A percentile compares a stretch with the other conserved stretches of the same genome.
These are phyloP conservation scores for Ophiostoma montium DNA, from an alignment of 2,329 filamentous ascomycete species.

Conservation along the genomic window DNA sequence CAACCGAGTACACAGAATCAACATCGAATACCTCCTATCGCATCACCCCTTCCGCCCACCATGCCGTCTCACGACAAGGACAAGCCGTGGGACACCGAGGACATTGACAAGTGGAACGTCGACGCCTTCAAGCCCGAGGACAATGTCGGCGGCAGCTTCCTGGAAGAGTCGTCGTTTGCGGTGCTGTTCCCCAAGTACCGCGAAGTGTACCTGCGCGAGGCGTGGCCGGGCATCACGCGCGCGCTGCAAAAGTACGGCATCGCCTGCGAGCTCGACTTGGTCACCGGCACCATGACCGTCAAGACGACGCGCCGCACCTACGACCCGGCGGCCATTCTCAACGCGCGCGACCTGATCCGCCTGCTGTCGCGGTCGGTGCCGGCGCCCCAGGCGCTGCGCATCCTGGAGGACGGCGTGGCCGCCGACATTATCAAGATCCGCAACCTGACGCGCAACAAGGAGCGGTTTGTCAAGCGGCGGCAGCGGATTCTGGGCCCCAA, in stretches of 20 bases:
- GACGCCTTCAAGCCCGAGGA: slow-evolving; percentile 76
- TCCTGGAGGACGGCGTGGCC: slow-evolving; percentile 65
- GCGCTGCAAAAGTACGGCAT: slow-evolving; percentile 78
- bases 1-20: neutral
- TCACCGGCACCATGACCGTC: slow-evolving; percentile 93
- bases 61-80: slow-evolving; percentile 87
- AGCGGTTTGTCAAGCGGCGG: slow-evolving; percentile 85
- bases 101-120: slow-evolving; percentile 94
- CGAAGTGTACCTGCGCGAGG: slow-evolving; percentile 82
- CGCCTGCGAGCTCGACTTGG: slow-evolving; percentile 81
- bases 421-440: slow-evolving; percentile 96
- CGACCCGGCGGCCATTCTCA: slow-evolving; percentile 85
- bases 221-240: slow-evolving; percentile 83
- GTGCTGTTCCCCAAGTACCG: slow-evolving; percentile 91
- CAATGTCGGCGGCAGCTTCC: slow-evolving; percentile 73
- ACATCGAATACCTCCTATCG: neutral
- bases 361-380: slow-evolving; percentile 83
- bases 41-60: slow-evolving; percentile 1
- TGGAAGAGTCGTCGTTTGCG: slow-evolving; percentile 82
- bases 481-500: slow-evolving; percentile 87
- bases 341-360: slow-evolving; percentile 88
- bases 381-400: slow-evolving; percentile 83
- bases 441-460: slow-evolving; percentile 80
- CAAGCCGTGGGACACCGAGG: slow-evolving; percentile 91
- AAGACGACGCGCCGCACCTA: slow-evolving; percentile 86